Evolutionary conservation across 1,139 yeast species (phyloP).

Genomic region (Sugiyamaella neomexicana): DNA sequence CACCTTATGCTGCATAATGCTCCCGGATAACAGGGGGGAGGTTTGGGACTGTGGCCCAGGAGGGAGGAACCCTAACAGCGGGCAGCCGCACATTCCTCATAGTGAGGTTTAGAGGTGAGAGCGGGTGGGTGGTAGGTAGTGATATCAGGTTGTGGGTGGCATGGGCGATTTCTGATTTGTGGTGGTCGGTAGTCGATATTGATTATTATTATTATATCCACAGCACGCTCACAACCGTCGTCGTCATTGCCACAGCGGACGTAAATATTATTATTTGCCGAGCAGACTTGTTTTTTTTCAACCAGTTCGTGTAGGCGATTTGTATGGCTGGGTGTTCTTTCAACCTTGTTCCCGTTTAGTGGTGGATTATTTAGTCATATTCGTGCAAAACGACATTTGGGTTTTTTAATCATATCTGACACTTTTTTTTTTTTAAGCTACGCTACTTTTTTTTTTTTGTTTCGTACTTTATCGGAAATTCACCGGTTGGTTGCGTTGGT

Average conservation of each 20-base stretch:
- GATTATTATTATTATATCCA: not conserved
- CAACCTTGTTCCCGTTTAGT: too few relatives aligned
- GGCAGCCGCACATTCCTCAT: slow-evolving; percentile 8
- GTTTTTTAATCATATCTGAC: not conserved
- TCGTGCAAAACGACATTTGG: not conserved
- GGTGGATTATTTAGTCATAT: too few relatives aligned
- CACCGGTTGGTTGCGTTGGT: too few relatives aligned
- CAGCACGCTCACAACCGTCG: not conserved
- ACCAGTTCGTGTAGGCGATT: too few relatives aligned
- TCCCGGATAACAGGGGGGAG: not conserved
- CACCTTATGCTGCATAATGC: slow-evolving; percentile 4
- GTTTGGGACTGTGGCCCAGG: not conserved
- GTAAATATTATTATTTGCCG: not conserved
- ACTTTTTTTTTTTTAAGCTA: not conserved
- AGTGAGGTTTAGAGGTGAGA: not conserved
- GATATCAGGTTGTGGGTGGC: not conserved
- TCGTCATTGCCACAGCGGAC: not conserved
- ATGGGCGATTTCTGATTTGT: not conserved
- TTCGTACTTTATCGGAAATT: too few relatives aligned
- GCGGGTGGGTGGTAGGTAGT: too few relatives aligned
- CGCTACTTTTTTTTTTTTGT: too few relatives aligned
- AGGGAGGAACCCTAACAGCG: slow-evolving; percentile 1
- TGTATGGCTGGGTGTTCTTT: too few relatives aligned
- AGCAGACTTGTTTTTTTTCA: too few relatives aligned
- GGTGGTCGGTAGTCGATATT: not conserved